These are phyloP conservation scores for Candida sphagnicola DNA, from an alignment of 805 yeast genomes.

Conservation along the genomic window DNA sequence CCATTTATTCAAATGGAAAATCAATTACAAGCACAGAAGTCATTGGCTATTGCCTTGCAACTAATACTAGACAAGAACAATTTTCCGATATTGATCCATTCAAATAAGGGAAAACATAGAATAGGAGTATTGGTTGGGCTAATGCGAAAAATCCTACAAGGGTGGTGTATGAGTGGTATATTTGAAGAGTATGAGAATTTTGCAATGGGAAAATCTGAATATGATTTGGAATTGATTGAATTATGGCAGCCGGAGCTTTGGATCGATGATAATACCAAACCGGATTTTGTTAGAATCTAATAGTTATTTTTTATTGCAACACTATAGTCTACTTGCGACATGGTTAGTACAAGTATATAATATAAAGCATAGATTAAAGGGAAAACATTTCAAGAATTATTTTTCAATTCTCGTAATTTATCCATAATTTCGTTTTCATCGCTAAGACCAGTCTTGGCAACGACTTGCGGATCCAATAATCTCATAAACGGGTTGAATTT, in stretches of 20 bases:
- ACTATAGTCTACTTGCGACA: too few species aligned
- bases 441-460: slow-evolving; percentile 51
- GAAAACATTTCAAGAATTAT: slow-evolving; percentile 41
- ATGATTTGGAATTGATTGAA: slow-evolving; percentile 87
- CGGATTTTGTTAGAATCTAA: slow-evolving; percentile 55
- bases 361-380: too few species aligned
- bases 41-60: slow-evolving; percentile 54
- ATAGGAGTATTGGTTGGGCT: slow-evolving; percentile 93
- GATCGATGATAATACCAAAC: slow-evolving; percentile 47
- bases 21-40: slow-evolving; percentile 33
- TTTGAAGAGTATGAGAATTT: slow-evolving; percentile 92
- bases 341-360: too few species aligned
- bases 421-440: slow-evolving; percentile 62
- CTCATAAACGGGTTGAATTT: slow-evolving; percentile 88
- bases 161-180: slow-evolving; percentile 90
- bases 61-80: slow-evolving; percentile 60
- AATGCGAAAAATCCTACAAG: slow-evolving; percentile 79
- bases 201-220: slow-evolving; percentile 91
- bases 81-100: slow-evolving; percentile 85
- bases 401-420: slow-evolving; percentile 72
- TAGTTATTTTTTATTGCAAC: too few species aligned
- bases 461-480: slow-evolving; percentile 59
- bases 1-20: slow-evolving; percentile 59
- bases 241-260: slow-evolving; percentile 62
- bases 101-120: slow-evolving; percentile 96